A percentile compares a stretch with the other conserved stretches of the same genome.
Conservation (phyloP, 352 stramenopile species). For the Phytophthora palmivora region DNA sequence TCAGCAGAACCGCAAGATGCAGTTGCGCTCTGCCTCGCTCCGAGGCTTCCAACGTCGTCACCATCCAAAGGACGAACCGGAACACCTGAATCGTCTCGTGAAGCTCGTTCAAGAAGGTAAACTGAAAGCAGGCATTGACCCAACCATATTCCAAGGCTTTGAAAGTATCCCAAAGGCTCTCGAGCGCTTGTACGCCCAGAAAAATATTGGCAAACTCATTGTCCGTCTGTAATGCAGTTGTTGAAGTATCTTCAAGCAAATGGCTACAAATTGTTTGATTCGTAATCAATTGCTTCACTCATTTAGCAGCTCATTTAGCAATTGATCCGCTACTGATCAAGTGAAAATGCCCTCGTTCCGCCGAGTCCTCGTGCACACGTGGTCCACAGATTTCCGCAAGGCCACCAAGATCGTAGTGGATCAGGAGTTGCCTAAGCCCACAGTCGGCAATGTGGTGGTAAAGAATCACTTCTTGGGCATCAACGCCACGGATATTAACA, state of each 20-base stretch:
- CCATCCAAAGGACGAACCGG: slow-evolving; percentile 11
- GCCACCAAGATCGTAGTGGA: slow-evolving; percentile 48
- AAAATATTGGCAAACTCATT: slow-evolving; percentile 86
- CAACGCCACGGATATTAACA: slow-evolving; percentile 66
- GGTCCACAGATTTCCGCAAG: slow-evolving; percentile 52
- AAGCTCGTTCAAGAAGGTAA: slow-evolving; percentile 18
- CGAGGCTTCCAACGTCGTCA: slow-evolving; percentile 17
- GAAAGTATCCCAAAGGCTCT: slow-evolving; percentile 59
- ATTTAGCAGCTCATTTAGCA: no score
- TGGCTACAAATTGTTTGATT: slow-evolving; percentile 27
- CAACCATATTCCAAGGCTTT: slow-evolving; percentile 44
- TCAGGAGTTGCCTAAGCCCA: slow-evolving; percentile 33
- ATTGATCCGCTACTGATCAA: slow-evolving; percentile 8
- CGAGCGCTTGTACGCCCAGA: slow-evolving; percentile 55
- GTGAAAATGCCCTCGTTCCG: slow-evolving; percentile 41
- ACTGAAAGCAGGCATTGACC: slow-evolving; percentile 32
- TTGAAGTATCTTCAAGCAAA: slow-evolving; percentile 8
- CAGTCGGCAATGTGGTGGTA: slow-evolving; percentile 43
- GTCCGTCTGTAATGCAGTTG: slow-evolving; percentile 33
- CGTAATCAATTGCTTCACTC: slow-evolving; percentile 30
- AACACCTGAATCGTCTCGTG: slow-evolving; percentile 14
- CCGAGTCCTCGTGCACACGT: slow-evolving; percentile 46
- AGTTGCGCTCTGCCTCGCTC: slow-evolving; percentile 21
- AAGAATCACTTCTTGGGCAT: slow-evolving; percentile 48
- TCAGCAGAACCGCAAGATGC: slow-evolving; percentile 30